A percentile compares a stretch with the other conserved stretches of the same genome.
Evolutionary conservation across 148 eudicot genomes (phyloP).

Genomic region (Cornus kousa): DNA sequence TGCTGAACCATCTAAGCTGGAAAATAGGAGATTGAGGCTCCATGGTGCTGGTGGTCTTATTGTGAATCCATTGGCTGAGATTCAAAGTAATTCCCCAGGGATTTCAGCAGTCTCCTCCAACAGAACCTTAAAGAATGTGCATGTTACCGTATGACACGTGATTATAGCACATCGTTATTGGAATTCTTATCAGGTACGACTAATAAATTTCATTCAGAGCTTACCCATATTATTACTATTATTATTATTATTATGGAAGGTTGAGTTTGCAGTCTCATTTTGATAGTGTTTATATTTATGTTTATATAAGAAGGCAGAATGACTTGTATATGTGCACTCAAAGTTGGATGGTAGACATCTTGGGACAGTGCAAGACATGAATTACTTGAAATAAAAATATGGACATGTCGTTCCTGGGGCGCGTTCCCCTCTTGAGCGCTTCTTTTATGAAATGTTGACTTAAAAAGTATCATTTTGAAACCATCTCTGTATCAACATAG

Average conservation of each 20-base stretch:
- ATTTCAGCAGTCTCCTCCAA: constrained; percentile 33
- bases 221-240: background rate
- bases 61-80: constrained; percentile 79
- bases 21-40: constrained; percentile 43
- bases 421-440: no score
- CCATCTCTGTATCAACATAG: background rate
- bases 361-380: background rate
- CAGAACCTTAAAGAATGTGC: constrained; percentile 5
- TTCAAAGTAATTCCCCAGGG: constrained; percentile 33
- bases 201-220: background rate
- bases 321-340: background rate
- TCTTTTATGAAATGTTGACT: no score
- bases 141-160: constrained; percentile 1
- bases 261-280: no score
- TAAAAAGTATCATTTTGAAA: background rate
- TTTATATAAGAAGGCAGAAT: no score
- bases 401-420: no score
- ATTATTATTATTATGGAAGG: no score
- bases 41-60: constrained; percentile 57
- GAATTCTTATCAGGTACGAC: background rate
- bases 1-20: constrained; percentile 26
- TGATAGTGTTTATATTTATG: no score
- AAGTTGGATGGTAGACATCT: no score
- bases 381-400: background rate
- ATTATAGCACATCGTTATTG: background rate